phyloP scores from a whole-genome alignment of 768 basidiomycete genomes.

The Tephrocybe sp. region DNA sequence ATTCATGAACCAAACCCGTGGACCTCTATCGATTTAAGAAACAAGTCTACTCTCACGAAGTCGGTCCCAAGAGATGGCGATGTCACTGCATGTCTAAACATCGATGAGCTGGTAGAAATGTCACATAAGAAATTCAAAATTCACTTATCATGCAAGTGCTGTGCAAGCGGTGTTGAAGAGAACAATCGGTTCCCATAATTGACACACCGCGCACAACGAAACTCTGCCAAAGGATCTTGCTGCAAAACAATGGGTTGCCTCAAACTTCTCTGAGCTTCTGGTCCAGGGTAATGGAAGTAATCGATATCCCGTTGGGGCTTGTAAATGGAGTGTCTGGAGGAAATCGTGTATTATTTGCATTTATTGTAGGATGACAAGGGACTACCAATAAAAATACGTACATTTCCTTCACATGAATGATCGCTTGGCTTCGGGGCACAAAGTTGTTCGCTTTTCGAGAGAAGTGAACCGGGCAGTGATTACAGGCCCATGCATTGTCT shows the following conservation, averaged over 20 bases:
- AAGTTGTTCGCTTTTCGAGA: not conserved
- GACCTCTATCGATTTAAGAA: no score
- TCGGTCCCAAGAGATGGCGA: not conserved
- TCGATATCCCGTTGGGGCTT: not conserved
- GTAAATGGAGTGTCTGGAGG: not conserved
- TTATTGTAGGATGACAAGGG: no score
- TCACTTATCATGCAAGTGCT: not conserved
- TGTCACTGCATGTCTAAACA: not conserved
- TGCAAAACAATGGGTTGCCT: not conserved
- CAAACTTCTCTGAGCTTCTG: not conserved
- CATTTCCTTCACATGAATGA: not conserved
- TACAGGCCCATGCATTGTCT: conserved; percentile 22
- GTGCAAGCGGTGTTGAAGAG: not conserved
- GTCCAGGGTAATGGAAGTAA: not conserved
- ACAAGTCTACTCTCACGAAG: no score
- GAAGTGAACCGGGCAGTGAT: conserved; percentile 22
- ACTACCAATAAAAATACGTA: no score
- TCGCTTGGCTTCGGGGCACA: not conserved
- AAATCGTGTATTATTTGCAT: no score
- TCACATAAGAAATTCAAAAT: not conserved
- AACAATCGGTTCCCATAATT: not conserved
- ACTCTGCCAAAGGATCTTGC: not conserved
- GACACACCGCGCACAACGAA: not conserved
- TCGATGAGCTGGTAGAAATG: not conserved
- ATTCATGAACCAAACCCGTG: no score